Evolutionary conservation across 2,329 filamentous ascomycete genomes (phyloP), one percentile per base, ranked within the genome.

Genomic region (Cladorrhinum sp.): DNA sequence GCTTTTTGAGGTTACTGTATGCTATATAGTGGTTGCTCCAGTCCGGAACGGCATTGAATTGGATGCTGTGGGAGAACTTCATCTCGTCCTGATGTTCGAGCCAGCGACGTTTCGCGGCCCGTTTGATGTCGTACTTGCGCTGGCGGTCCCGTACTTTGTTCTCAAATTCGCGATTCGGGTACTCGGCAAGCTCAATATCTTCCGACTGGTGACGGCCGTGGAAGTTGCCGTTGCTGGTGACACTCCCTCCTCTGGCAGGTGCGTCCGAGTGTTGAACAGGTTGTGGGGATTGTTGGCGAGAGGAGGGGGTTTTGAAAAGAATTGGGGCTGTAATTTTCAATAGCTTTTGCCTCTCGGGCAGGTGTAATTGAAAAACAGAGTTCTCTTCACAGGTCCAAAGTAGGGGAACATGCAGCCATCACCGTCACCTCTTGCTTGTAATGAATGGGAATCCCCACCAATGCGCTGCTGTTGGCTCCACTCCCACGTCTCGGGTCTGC

Each of bases 61-160:
- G 95, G 69, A 99, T 89, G 77, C 93, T 98, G 76, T 99, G 95
- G 18, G 93, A 98, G 82, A 99, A 99, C 88, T 98, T 98, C 95
- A 99, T 99, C 73, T 92, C 91, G 86, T 90, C 87, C 67, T 81
- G 84, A 68, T 87, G 81, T 69, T 90, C 85, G 70, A 93, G 86
- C 81, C 85, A 84, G 71, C 80, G 79, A 74, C 85, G 83, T 80
- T 92, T 92, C 74, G 82, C 79, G 67, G 77, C 76, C 70, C 81
- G 78, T 74, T 84, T 87, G 60, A 57, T 16, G 54, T 64, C 58
- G 60, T 65, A 58, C 57, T 38, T 59, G 54, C 24, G 60, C 48
- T 65, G 58, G 51, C 61, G 61, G 6, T 64, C 57, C 12, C 24
- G 48, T 36, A 27, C 50, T n/a, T 50, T 49, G 12, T 60, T 57